Evolutionary conservation across 768 basidiomycete species (phyloP), one percentile per base, ranked within the genome.

Genomic region (Aureoboletus auriporus): DNA sequence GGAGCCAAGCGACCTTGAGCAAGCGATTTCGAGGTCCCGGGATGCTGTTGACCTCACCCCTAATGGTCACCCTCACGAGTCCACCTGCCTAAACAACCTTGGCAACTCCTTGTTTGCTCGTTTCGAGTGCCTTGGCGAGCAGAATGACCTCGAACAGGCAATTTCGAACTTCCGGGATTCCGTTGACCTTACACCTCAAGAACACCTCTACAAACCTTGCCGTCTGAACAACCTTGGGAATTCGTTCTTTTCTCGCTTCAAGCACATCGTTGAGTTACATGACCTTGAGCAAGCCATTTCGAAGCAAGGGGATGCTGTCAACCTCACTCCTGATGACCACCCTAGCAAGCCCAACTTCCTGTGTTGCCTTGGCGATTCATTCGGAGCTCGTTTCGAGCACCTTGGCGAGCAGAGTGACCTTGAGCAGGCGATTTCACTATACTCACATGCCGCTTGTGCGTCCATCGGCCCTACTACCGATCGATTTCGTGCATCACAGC

Each of bases 401-500:
- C n/a, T 35, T 12, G 41, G 20, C 9, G 33, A 31, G 13, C 30
- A 2, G 17, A 12, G 39, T 33, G 44, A 42, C 33, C 48, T 53
- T 14, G 48, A 46, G 10, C 30, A 46, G 14, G 49, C 52, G 4
- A 28, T 53, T 34, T 44, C 44, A 2, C 29, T 46, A 8, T 55
- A 36, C 14, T 46, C 44, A 14, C 20, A n/a, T 16, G 51, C 47
- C 14, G 52, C 53, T 35, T 39, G 51, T 17, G 6, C 41, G 7
- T 28, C 37, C 23, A 17, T 10, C 0, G 54, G 51, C 4, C 36
- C 44, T 3, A 9, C 29, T 11, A 11, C 34, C 9, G 8, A 16
- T 17, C 28, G 52, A 14, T 49, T 56, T n/a, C 36, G 23, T 34
- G 51, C 62, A 29, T 47, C 45, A 7, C 39, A 20, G 12, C 29